Evolutionary conservation across 2,329 filamentous ascomycete genomes (phyloP).

Genomic region (Diplodia intermedia): DNA sequence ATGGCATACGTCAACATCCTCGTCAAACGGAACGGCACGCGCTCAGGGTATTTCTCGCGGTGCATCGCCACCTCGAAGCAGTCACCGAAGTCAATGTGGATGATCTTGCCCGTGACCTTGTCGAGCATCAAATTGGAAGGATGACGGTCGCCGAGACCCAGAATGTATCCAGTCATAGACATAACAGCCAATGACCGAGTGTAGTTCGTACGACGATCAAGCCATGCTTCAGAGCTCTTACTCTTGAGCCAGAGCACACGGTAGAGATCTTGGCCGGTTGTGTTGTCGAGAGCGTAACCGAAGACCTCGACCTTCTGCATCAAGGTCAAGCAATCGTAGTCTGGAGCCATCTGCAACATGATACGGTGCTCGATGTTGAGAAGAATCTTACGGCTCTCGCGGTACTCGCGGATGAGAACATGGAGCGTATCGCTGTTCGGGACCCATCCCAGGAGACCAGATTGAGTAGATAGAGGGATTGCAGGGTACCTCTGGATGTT

Average conservation of each 20-base stretch:
- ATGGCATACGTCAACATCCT: slow-evolving; percentile 99
- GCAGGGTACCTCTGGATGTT: slow-evolving; percentile 95
- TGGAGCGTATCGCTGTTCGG: slow-evolving; percentile 97
- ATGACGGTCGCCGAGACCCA: slow-evolving; percentile 94
- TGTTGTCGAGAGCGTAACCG: slow-evolving; percentile 98
- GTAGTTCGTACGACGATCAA: slow-evolving; percentile 98
- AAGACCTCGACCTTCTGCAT: slow-evolving; percentile 99
- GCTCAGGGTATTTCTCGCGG: slow-evolving; percentile 97
- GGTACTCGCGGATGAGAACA: slow-evolving; percentile 94
- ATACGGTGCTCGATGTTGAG: slow-evolving; percentile 99
- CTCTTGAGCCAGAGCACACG: slow-evolving; percentile 98
- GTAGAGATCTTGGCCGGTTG: slow-evolving; percentile 97
- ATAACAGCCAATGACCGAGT: slow-evolving; percentile 96
- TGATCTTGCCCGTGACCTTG: slow-evolving; percentile 91
- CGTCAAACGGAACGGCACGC: slow-evolving; percentile 96
- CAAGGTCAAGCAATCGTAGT: slow-evolving; percentile 96
- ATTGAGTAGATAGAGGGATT: slow-evolving; percentile 96
- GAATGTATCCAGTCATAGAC: slow-evolving; percentile 99
- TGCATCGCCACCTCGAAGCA: slow-evolving; percentile 99
- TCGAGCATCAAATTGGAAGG: slow-evolving; percentile 98
- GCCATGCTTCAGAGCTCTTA: slow-evolving; percentile 96
- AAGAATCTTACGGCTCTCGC: slow-evolving; percentile 94
- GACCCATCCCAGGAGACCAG: slow-evolving; percentile 93
- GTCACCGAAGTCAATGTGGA: slow-evolving; percentile 99
- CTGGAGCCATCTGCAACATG: slow-evolving; percentile 99